A percentile compares a stretch with the other conserved stretches of the same genome.
Evolutionary conservation across 306 rosid species (phyloP).

Genomic region (Dalbergia oliveri): DNA sequence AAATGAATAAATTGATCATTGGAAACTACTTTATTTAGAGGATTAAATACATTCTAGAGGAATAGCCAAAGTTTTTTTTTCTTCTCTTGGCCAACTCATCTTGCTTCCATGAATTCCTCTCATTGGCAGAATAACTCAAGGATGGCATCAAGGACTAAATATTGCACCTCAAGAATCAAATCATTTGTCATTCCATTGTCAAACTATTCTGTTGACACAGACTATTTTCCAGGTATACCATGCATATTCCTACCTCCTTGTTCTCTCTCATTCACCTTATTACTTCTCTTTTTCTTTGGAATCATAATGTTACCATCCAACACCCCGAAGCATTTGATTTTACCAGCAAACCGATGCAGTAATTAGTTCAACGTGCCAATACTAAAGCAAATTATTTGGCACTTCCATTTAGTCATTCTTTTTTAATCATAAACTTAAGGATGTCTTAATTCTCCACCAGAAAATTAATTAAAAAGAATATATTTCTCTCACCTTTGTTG

Average conservation of each 20-base stretch:
- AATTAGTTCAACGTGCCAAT: conserved; percentile 16
- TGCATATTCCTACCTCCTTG: conserved; percentile 27
- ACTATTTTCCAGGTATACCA: conserved; percentile 74
- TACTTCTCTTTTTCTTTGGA: not conserved
- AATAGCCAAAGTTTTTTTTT: not conserved
- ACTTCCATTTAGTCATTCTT: conserved; percentile 1
- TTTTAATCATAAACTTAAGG: not conserved
- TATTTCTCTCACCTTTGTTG: conserved; percentile 1
- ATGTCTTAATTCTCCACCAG: not conserved
- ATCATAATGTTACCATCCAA: conserved; percentile 2
- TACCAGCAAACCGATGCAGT: not conserved
- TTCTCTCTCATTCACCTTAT: conserved; percentile 24
- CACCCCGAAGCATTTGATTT: not conserved
- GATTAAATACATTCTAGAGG: not conserved
- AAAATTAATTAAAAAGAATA: not conserved
- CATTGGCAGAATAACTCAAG: conserved; percentile 72
- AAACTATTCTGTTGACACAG: conserved; percentile 76
- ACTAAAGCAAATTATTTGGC: conserved; percentile 30
- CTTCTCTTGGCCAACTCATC: not conserved
- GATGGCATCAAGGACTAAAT: conserved; percentile 85
- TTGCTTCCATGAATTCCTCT: conserved; percentile 32
- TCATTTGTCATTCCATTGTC: conserved; percentile 85
- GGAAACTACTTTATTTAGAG: not conserved
- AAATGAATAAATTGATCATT: not conserved
- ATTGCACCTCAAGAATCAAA: conserved; percentile 94